phyloP scores from a whole-genome alignment of 2,329 filamentous ascomycete genomes.

The Cytospora chrysosperma region DNA sequence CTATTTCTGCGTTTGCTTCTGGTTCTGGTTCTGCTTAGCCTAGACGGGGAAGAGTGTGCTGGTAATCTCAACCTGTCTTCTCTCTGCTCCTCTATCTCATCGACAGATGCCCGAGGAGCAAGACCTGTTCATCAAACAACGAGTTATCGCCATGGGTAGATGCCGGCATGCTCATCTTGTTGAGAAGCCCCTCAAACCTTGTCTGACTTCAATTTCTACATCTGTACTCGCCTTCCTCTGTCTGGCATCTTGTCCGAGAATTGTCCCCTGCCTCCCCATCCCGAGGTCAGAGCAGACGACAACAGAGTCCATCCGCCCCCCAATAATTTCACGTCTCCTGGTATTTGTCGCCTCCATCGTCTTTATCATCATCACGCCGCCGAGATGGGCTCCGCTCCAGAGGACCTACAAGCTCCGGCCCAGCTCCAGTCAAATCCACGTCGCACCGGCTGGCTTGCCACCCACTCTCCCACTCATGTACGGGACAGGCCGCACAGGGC shows the following conservation, averaged over 20 bases:
- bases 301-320: background rate
- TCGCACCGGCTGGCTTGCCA: background rate
- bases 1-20: background rate
- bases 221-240: background rate
- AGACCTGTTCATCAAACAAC: background rate
- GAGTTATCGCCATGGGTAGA: background rate
- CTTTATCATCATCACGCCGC: background rate
- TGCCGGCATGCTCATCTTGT: background rate
- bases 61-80: background rate
- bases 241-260: background rate
- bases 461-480: conserved; percentile 8
- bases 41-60: conserved; percentile 3
- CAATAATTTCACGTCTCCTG: background rate
- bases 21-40: background rate
- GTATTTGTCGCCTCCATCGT: background rate
- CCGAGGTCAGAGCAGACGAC: background rate
- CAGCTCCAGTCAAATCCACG: conserved; percentile 6
- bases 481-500: conserved; percentile 15
- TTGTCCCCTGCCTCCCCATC: background rate
- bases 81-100: background rate
- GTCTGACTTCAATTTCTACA: too few species aligned
- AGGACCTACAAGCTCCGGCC: background rate
- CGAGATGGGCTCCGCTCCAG: background rate
- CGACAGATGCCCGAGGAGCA: background rate
- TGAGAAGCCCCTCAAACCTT: background rate